Evolutionary conservation across 2,329 filamentous ascomycete species (phyloP).

Genomic region (Fusarium protoensiforme): DNA sequence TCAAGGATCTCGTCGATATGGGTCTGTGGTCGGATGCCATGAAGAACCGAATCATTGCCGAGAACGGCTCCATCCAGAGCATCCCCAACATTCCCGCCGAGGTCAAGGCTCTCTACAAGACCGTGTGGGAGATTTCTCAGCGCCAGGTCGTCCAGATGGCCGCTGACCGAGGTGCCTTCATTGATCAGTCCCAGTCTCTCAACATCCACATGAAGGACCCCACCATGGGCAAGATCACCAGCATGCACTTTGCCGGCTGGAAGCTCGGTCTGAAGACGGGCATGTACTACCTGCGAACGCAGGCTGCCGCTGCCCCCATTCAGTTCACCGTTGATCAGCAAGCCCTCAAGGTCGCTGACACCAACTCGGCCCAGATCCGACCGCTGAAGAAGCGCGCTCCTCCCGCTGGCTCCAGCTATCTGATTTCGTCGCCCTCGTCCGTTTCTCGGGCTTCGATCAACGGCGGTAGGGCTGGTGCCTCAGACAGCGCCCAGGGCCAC

Average conservation of each 20-base stretch:
- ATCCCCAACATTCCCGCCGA: conserved; percentile 97
- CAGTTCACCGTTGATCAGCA: conserved; percentile 99
- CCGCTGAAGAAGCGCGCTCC: conserved; percentile 76
- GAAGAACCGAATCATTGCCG: conserved; percentile 99
- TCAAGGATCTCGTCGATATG: conserved; percentile 98
- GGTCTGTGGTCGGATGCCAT: conserved; percentile 99
- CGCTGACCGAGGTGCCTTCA: conserved; percentile 97
- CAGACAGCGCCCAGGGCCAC: conserved; percentile 62
- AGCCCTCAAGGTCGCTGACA: conserved; percentile 88
- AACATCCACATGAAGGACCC: conserved; percentile 99
- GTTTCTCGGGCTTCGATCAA: conserved; percentile 74
- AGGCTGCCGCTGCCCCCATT: conserved; percentile 95
- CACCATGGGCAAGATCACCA: conserved; percentile 99
- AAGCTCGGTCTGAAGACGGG: conserved; percentile 99
- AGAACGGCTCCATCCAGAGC: conserved; percentile 94
- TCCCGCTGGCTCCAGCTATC: conserved; percentile 58
- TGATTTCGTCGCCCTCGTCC: conserved; percentile 67
- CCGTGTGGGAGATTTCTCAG: conserved; percentile 99
- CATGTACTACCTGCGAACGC: conserved; percentile 99
- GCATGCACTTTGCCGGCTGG: conserved; percentile 99
- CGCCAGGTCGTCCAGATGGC: conserved; percentile 97
- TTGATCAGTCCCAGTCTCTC: conserved; percentile 98
- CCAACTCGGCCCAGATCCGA: conserved; percentile 74
- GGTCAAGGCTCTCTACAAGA: conserved; percentile 98
- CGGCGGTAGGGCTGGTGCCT: conserved; percentile 63